Evolutionary conservation across 331 rosid species (phyloP), one percentile per base, ranked within the genome.

Genomic region (Prunus yedoensis): DNA sequence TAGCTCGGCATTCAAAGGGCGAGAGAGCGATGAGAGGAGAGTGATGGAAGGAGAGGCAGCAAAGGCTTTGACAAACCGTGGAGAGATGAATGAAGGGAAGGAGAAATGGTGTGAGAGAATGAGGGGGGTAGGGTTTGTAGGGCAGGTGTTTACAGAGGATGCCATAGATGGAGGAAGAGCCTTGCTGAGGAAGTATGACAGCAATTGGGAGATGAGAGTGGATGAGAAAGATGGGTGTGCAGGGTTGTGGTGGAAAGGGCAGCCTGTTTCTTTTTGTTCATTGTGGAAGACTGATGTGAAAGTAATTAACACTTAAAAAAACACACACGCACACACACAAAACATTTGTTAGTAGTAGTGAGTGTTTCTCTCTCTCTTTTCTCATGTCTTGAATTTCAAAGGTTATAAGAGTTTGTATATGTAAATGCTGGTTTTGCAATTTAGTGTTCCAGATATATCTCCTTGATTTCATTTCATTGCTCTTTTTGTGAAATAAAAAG

Each of bases 11-110:
- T 94, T 91, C 87, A 91, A 91, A 79, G 91, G 93, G 0, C 80
- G 91, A 2, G 98, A 91, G 78, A 88, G 91, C 13, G 91, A 88
- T 1, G 96, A 91, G 61, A 87, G 98, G 81, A 87, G 87, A 23
- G 63, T 94, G 88, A 91, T 94, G 95, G 98, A 94, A 80, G 96
- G 93, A 4, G 97, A 94, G 83, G 97, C 97, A 1, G 94, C 98
- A 3, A 91, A 84, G 74, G 94, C 84, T 9, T 56, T 94, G 91
- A 86, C 81, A 6, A 87, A 84, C 78, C 67, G 58, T 35, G 68
- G 89, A 0, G 95, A 87, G 85, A 91, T 88, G 97, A 90, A 91
- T 63, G 97, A 90, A 74, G 88, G 86, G 70, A 90, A 79, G 77
- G 97, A 87, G 62, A 89, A 89, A 65, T 94, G 98, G 97, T 85